Conservation (phyloP, 345 rosid species). For the Raphanus raphanistrum region DNA sequence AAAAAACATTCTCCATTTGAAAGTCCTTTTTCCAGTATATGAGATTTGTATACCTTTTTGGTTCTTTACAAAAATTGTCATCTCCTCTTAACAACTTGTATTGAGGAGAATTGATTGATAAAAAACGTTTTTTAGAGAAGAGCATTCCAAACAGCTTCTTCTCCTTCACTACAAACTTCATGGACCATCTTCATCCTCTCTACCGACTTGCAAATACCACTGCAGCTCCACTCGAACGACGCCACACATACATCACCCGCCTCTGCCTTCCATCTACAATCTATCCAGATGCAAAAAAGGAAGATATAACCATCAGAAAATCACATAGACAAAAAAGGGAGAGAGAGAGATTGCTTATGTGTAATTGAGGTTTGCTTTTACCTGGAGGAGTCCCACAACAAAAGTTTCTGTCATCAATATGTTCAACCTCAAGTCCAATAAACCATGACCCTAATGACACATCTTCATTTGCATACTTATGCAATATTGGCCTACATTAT, state of each 20-base stretch:
- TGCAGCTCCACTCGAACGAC: conserved; percentile 97
- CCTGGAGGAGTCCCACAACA: conserved; percentile 99
- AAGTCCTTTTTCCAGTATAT: conserved; percentile 4
- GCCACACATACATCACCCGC: conserved; percentile 87
- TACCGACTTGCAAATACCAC: conserved; percentile 95
- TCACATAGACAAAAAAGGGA: not conserved
- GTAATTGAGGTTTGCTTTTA: conserved; percentile 27
- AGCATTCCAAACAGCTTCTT: conserved; percentile 81
- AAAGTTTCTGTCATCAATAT: conserved; percentile 80
- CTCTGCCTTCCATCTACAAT: conserved; percentile 97
- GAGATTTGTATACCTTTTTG: conserved; percentile 24
- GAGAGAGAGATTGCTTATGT: not conserved
- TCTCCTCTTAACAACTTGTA: not conserved
- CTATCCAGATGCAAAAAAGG: conserved; percentile 38
- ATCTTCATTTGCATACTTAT: conserved; percentile 93
- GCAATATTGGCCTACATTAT: conserved; percentile 70
- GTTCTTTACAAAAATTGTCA: conserved; percentile 26
- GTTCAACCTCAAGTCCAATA: conserved; percentile 96
- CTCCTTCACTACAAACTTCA: conserved; percentile 87
- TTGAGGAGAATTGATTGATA: not conserved
- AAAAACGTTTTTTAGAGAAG: conserved; percentile 30
- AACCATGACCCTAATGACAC: conserved; percentile 97
- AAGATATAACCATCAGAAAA: not conserved
- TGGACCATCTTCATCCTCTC: conserved; percentile 86
- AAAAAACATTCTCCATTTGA: not conserved